phyloP scores from a whole-genome alignment of 257 asterid genomes.

The Nicotiana sylvestris region DNA sequence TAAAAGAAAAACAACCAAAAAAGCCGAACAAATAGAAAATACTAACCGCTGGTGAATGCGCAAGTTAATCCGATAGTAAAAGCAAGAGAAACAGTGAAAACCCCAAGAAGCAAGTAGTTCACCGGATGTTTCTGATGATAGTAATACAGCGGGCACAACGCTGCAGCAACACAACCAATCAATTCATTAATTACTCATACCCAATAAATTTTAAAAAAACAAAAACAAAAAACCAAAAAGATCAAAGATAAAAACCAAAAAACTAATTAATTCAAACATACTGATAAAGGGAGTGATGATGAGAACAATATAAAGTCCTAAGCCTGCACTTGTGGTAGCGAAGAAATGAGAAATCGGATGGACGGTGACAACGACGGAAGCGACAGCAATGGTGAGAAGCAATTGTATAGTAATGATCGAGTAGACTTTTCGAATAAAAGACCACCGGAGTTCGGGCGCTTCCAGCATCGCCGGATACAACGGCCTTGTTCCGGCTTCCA shows the following conservation, averaged over 20 bases:
- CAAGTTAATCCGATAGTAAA: constrained; percentile 75
- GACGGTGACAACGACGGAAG: constrained; percentile 45
- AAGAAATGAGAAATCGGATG: constrained; percentile 53
- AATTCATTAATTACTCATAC: neutral
- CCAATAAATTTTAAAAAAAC: neutral
- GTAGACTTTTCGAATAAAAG: constrained; percentile 71
- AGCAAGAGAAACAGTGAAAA: constrained; percentile 71
- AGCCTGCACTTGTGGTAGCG: constrained; percentile 45
- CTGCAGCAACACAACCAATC: constrained; percentile 33
- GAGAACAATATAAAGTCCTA: constrained; percentile 55
- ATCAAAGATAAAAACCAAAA: neutral
- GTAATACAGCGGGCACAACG: constrained; percentile 59
- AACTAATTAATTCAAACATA: constrained; percentile 1
- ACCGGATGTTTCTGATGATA: constrained; percentile 75
- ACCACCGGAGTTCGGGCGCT: constrained; percentile 68
- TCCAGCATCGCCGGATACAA: constrained; percentile 74
- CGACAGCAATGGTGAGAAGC: constrained; percentile 61
- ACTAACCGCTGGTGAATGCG: constrained; percentile 64
- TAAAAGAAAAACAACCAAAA: neutral
- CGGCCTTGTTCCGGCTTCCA: constrained; percentile 40
- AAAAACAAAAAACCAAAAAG: neutral
- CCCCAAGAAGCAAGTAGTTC: constrained; percentile 68
- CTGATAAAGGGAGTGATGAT: constrained; percentile 57
- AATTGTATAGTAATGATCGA: constrained; percentile 51
- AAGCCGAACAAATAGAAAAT: neutral